Percentiles rank a stretch among this genome's conserved stretches.
These are phyloP conservation scores for Podaxis mareebaensis DNA, from an alignment of 768 basidiomycete species.

Conservation along the genomic window DNA sequence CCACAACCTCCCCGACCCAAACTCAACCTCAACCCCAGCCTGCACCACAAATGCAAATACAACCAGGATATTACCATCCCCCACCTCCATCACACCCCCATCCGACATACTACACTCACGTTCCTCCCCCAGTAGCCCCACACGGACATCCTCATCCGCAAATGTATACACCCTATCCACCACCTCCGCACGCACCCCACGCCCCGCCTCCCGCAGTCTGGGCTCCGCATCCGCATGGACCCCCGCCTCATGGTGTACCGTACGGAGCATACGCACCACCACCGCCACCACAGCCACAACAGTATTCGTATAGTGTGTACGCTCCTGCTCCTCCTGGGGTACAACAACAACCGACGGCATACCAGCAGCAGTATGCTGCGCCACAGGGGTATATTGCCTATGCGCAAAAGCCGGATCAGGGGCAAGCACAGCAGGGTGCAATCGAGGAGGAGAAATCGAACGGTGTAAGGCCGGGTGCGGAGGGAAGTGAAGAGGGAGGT, in stretches of 20 bases:
- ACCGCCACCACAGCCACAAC: slow-evolving; percentile 13
- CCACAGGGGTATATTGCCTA: background rate
- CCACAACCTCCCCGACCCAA: background rate
- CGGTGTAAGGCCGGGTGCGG: background rate
- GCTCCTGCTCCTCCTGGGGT: background rate
- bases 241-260: background rate
- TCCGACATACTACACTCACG: background rate
- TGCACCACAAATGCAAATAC: background rate
- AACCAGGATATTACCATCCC: slow-evolving; percentile 12
- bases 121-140: slow-evolving; percentile 3
- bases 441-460: background rate
- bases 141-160: slow-evolving; percentile 18
- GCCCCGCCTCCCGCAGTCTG: slow-evolving; percentile 14
- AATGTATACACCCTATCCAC: slow-evolving; percentile 29
- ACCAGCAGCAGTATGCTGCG: slow-evolving; percentile 4
- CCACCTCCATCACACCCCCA: slow-evolving; percentile 4
- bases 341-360: background rate
- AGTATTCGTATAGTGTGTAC: slow-evolving; percentile 5
- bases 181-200: slow-evolving; percentile 30
- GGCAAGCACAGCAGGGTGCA: background rate
- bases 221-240: slow-evolving; percentile 10
- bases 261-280: slow-evolving; percentile 10
- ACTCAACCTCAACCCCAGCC: slow-evolving; percentile 3
- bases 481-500: background rate
- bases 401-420: background rate